Evolutionary conservation across 164 flowering plant species (phyloP), one percentile per base, ranked within the genome.

Genomic region (Chloranthus sessilifolius): DNA sequence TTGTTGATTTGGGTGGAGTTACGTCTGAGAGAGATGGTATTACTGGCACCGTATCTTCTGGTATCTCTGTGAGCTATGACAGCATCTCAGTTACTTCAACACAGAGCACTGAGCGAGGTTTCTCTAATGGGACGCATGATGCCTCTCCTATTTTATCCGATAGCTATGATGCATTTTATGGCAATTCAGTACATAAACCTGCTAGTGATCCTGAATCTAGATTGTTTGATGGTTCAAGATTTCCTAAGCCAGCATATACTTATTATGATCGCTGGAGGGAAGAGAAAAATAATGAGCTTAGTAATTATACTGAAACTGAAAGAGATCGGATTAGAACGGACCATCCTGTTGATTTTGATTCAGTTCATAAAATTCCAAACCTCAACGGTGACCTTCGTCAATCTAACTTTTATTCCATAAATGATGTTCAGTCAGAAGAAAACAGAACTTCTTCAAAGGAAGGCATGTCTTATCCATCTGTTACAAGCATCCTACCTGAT

Each of bases 1-100:
- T 50, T 30, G 54, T 53, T 25, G 73, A 74, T 50, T 64, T 81
- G 34, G 77, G 63, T 67, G 81, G 67, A 39, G 83, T 31, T 26
- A 2, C 74, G 53, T 76, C 81, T 52, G 64, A 65, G 65, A 63
- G 64, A 47, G 69, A 58, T 43, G 57, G 35, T 47, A 49, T 50
- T 50, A 41, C 69, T 61, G 50, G 21, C 46, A 26, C 33, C n/a
- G 71, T 55, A 17, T 22, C 63, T 2, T 34, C 59, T 43, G 24
- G 30, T 42, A 37, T 31, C 10, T 48, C 52, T 41, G 10, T 29
- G 7, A 50, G 36, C 27, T 25, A 47, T 62, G 74, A 46, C 3
- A 51, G 24, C 21, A 64, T 61, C 45, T 43, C 54, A 46, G 36
- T 21, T 54, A 66, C 58, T 44, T 46, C 43, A 57, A 30, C 57